Base-by-base conservation (phyloP, 108 stramenopile species). In the Cafeteria roenbergensis region DNA sequence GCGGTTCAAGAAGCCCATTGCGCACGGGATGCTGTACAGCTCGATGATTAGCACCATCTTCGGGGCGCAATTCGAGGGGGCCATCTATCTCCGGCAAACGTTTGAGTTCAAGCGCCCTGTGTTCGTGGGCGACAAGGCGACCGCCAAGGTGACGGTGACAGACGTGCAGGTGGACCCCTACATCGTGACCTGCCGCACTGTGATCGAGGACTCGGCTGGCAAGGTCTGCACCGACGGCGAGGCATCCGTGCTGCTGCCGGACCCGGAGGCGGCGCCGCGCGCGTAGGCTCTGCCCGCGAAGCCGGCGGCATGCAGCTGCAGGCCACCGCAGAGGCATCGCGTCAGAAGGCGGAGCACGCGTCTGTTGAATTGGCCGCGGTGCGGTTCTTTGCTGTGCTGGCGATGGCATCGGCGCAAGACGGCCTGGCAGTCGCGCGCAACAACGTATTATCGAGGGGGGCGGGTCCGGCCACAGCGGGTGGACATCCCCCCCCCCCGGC, bases 21-120 rank as follows among this genome's bases (percentile, higher is more conserved):
- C 30, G 59, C 59, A 61, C 30, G 59, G 59, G 2, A 61, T 61
- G 59, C 59, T 61, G 30, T 61, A 61, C n/a, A 27, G 59, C 17
- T 3, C 20, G 20, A 61, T 61, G 59, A n/a, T 61, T 27, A 27
- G 59, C 20, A 61, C 59, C 2, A 61, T 61, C 21, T 61, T 61
- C n/a, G 59, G 59, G 2, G 32, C 31, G 12, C 22, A 61, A 27
- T 2, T 61, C 21, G 21, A 9, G 20, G 59, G 59, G 29, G 2
- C 29, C 34, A 37, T 61, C 22, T 61, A 61, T 22, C 29, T 61
- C 17, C 22, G 17, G 2, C 59, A 61, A 22, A 2, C 9, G 20
- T 61, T 61, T 27, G 24, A 35, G 2, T 61, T 61, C n/a, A 8
- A 22, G 22, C 9, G 30, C 20, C 59, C 59, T 24, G 59, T 61